Evolutionary conservation across 805 yeast species (phyloP), one percentile per base, ranked within the genome.

Genomic region (Candida insectorum): DNA sequence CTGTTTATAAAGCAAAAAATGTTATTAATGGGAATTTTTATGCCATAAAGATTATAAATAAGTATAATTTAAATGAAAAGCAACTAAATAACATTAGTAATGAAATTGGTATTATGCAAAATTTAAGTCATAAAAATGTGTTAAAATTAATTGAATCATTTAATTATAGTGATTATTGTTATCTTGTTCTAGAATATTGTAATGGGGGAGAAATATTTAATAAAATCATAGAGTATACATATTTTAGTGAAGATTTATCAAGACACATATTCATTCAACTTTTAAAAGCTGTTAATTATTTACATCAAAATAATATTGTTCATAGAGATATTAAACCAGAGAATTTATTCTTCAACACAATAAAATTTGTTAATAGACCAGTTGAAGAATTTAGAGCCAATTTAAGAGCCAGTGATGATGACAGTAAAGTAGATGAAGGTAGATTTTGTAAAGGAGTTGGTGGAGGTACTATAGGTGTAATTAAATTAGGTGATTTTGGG

Each of bases 311-410:
- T 34, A 81, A 76, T 40, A 71, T 79, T 11, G 94, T 83, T 16
- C 94, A 84, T 54, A 63, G 94, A 26, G 94, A 84, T 54, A 83
- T 84, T 49, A 84, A 84, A 56, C 94, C 94, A 1, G 94, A 84
- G 45, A 84, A 84, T 52, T 58, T 84, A 28, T 59, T 84, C 26
- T 85, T 81, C 52, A 68, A 72, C 27, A 82, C 80, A 1, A 73
- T 72, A 17, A 69, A 71, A 2, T 59, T 63, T 33, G 41, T 62
- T 5, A 71, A 74, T 3, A 52, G 77, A 13, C 21, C 54, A 41
- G 70, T 14, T 36, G 50, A 38, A 5, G 58, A 62, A 26, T 55
- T 52, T 26, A 39, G 59, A 18, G 29, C 26, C 3, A 26, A 37
- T 9, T 51, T 60, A 31, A 60, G 85, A 22, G 59, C 59, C 32